Evolutionary conservation across 192 early-diverging fungal genomes (phyloP), one percentile per base, ranked within the genome.

Genomic region (Coemansia sp.): DNA sequence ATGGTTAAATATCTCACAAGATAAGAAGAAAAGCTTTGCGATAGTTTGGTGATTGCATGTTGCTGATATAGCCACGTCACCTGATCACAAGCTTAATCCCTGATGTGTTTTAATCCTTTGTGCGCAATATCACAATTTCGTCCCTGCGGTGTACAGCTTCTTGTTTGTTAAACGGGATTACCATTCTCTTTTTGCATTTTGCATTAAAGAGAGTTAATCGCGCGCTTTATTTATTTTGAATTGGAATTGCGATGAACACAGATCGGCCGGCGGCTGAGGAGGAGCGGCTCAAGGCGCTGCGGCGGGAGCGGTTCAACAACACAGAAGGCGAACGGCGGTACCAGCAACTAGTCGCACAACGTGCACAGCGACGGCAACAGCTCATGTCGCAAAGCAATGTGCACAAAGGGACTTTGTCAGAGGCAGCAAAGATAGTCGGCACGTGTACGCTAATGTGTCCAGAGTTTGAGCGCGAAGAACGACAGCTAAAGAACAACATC

Each of bases 381-480:
- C 93, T 92, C 9, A 87, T 88, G 14, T 49, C 56, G 7, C 65
- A 85, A 45, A 87, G 88, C 2, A 69, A 83, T 18, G 14, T 62
- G 6, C 73, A 82, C 53, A 86, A 88, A 3, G 60, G 84, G 10
- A 55, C 74, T 3, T 72, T 94, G 35, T 74, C 85, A 29, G 87
- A 92, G 26, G 93, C 93, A 1, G n/a, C 29, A 5, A 62, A 68
- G 37, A 52, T 97, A 54, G 72, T 87, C 16, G 94, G 92, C 11
- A 90, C 91, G 2, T 97, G 95, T 56, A 64, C 72, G 64, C 86
- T 89, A 24, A 97, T 95, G 93, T 94, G 94, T 73, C 92, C 95
- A 0, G 87, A 87, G 64, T 94, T 87, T 66, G 95, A 97, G 75
- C 83, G 91, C 14, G 82, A 91, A 51, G 93, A 95, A 59, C 83